Conservation (phyloP, 2,329 filamentous ascomycete genomes). For the Rhinocladiella similis region DNA sequence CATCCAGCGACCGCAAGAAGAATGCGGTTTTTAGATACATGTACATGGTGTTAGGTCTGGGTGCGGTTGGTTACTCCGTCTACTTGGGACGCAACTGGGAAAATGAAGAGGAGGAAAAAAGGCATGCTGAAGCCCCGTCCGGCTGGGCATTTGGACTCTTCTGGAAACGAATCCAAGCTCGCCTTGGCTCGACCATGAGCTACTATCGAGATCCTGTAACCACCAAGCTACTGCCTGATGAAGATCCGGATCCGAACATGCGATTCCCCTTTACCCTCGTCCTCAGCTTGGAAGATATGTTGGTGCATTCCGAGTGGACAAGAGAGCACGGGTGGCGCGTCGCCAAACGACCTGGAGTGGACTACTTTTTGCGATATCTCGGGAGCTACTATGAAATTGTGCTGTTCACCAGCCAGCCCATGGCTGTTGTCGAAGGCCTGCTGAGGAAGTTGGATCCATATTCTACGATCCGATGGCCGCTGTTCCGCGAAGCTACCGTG, state of each 20-base stretch:
- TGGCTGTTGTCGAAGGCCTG: slow-evolving; percentile 79
- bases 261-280: slow-evolving; percentile 90
- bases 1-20: slow-evolving; percentile 81
- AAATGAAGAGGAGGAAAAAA: slow-evolving; percentile 66
- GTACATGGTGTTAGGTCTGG: slow-evolving; percentile 62
- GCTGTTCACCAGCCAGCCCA: slow-evolving; percentile 87
- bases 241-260: slow-evolving; percentile 68
- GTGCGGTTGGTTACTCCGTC: slow-evolving; percentile 59
- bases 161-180: slow-evolving; percentile 77
- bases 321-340: slow-evolving; percentile 93
- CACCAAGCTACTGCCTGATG: slow-evolving; percentile 77
- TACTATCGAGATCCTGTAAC: slow-evolving; percentile 98
- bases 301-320: slow-evolving; percentile 93
- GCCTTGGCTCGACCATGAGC: slow-evolving; percentile 71
- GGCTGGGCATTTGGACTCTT: slow-evolving; percentile 76
- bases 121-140: slow-evolving; percentile 71
- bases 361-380: slow-evolving; percentile 96
- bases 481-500: slow-evolving; percentile 94
- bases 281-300: slow-evolving; percentile 86
- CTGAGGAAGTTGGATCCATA: slow-evolving; percentile 93
- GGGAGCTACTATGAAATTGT: slow-evolving; percentile 98
- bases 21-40: slow-evolving; percentile 74
- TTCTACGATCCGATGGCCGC: slow-evolving; percentile 90
- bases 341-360: slow-evolving; percentile 89
- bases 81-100: slow-evolving; percentile 92